Evolutionary conservation across 257 asterid genomes (phyloP).

Genomic region (Mitragyna speciosa): DNA sequence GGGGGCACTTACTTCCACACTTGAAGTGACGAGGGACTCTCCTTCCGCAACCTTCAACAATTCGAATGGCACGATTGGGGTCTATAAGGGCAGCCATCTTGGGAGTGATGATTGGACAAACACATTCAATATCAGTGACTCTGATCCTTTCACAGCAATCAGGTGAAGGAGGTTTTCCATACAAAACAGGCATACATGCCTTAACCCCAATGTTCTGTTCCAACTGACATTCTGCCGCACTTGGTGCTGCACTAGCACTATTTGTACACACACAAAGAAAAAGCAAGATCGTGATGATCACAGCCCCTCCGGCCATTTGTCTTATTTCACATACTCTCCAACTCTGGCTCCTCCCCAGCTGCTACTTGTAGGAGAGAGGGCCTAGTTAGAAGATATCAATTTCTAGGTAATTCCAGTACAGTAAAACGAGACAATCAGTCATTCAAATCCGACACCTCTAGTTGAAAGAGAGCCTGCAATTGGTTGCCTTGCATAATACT

Average conservation of each 20-base stretch:
- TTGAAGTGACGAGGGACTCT: conserved; percentile 35
- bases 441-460: too few species aligned
- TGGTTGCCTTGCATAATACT: too few species aligned
- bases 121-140: conserved; percentile 19
- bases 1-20: conserved; percentile 33
- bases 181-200: conserved; percentile 28
- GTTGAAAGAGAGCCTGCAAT: too few species aligned
- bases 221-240: conserved; percentile 13
- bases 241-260: background rate
- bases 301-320: too few species aligned
- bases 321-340: background rate
- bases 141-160: conserved; percentile 23
- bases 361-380: background rate
- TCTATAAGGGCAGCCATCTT: conserved; percentile 27
- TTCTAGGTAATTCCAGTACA: too few species aligned
- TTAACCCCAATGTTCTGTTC: conserved; percentile 13
- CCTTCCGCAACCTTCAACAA: conserved; percentile 32
- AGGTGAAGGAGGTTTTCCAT: conserved; percentile 25
- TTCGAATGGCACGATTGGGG: conserved; percentile 15
- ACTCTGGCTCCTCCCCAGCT: background rate
- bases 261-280: background rate
- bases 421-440: too few species aligned
- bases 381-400: too few species aligned
- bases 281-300: background rate
- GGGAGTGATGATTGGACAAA: conserved; percentile 27